Evolutionary conservation across 2,329 filamentous ascomycete genomes (phyloP).

Genomic region (Exophiala xenobiotica): DNA sequence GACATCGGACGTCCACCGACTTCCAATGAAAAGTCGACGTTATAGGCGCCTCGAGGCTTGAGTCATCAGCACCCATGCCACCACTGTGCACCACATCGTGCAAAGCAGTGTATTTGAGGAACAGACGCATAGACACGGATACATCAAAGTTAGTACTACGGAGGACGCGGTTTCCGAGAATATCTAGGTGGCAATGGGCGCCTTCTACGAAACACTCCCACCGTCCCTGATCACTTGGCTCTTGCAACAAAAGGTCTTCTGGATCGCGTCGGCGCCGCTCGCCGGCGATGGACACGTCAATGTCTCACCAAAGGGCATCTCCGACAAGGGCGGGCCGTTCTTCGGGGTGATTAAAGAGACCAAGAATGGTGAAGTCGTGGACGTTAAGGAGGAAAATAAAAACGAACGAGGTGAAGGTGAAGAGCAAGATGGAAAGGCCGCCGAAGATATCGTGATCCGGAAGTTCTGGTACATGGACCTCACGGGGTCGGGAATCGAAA

Average conservation of each 20-base stretch:
- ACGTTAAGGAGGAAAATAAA: no score
- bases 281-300: conserved; percentile 67
- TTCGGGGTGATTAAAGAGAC: conserved; percentile 28
- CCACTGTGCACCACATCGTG: no score
- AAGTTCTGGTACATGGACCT: conserved; percentile 32
- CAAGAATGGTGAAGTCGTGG: background rate
- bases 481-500: conserved; percentile 74
- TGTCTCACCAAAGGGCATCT: conserved; percentile 69
- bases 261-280: conserved; percentile 69
- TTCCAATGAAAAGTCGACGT: no score
- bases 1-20: no score
- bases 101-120: no score
- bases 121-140: no score
- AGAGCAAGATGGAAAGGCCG: no score
- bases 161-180: background rate
- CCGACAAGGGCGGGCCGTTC: conserved; percentile 67
- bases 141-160: no score
- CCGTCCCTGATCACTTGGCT: conserved; percentile 63
- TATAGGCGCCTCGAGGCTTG: no score
- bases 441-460: conserved; percentile 17
- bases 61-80: no score
- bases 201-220: conserved; percentile 58
- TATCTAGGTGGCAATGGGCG: conserved; percentile 51
- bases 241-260: conserved; percentile 69
- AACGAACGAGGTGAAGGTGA: no score